Evolutionary conservation across 2,329 filamentous ascomycete genomes (phyloP).

Genomic region (Mollisiaceae sp.): DNA sequence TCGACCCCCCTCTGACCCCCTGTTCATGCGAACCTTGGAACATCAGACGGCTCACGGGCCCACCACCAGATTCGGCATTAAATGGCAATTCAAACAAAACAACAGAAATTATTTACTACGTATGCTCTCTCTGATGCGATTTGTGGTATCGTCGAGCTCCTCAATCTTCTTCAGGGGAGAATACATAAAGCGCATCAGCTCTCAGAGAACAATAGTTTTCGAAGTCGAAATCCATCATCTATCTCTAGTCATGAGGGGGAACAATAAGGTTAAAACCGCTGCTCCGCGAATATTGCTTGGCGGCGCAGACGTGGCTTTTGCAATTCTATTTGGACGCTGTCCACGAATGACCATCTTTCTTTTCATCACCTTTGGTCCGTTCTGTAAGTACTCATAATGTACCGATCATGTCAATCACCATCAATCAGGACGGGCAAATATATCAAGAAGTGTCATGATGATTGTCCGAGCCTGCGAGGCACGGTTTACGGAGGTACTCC

Average conservation of each 20-base stretch:
- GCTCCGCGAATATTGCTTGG: neutral
- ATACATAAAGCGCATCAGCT: neutral
- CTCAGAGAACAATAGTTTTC: neutral
- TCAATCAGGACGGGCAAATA: neutral
- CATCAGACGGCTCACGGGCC: too few species aligned
- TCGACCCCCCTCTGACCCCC: neutral
- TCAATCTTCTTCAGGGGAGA: neutral
- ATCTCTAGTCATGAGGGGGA: neutral
- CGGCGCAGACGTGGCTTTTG: neutral
- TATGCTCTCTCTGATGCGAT: neutral
- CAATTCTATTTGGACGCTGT: neutral
- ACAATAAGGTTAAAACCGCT: slow-evolving; percentile 6
- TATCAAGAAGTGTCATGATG: neutral
- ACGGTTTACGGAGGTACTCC: neutral
- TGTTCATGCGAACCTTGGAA: neutral
- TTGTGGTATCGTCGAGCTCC: neutral
- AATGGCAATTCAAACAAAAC: slow-evolving; percentile 6
- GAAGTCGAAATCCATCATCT: neutral
- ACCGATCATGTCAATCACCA: neutral
- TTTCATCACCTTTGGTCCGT: neutral
- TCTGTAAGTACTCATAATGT: neutral
- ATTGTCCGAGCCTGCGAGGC: neutral
- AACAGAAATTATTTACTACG: neutral
- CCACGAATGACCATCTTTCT: neutral
- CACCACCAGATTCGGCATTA: neutral